phyloP scores from a whole-genome alignment of 257 asterid genomes.

The Knoxia roxburghii region DNA sequence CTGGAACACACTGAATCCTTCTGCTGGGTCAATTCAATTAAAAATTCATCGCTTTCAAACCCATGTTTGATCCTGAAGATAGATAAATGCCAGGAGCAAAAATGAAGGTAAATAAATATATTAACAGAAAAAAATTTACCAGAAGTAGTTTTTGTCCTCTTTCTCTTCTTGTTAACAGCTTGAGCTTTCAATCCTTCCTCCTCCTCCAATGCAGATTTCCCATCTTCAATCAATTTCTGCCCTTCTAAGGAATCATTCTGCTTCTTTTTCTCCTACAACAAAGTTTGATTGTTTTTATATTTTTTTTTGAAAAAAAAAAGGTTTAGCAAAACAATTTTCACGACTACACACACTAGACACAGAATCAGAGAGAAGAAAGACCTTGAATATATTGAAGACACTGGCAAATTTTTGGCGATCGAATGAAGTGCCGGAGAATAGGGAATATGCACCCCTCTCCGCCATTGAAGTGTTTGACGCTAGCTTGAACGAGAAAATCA shows the following conservation, averaged over 20 bases:
- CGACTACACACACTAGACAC: neutral
- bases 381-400: slow-evolving; percentile 70
- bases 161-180: slow-evolving; percentile 56
- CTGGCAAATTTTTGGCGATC: slow-evolving; percentile 58
- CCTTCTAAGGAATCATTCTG: slow-evolving; percentile 29
- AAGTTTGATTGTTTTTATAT: no score
- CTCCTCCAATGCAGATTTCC: slow-evolving; percentile 21
- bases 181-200: slow-evolving; percentile 12
- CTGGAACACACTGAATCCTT: slow-evolving; percentile 62
- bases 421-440: slow-evolving; percentile 67
- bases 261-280: slow-evolving; percentile 41
- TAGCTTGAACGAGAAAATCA: neutral
- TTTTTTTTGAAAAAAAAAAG: no score
- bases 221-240: slow-evolving; percentile 31
- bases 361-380: slow-evolving; percentile 1
- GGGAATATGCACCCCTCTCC: slow-evolving; percentile 61
- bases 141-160: slow-evolving; percentile 44
- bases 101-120: neutral
- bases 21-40: slow-evolving; percentile 36
- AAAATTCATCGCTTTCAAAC: neutral
- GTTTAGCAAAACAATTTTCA: neutral
- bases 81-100: neutral
- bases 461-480: slow-evolving; percentile 12
- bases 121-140: slow-evolving; percentile 28
- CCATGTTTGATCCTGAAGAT: slow-evolving; percentile 4